A percentile compares a stretch with the other conserved stretches of the same genome.
phyloP scores from a whole-genome alignment of 2,329 filamentous ascomycete genomes.

The Hortaea werneckii region DNA sequence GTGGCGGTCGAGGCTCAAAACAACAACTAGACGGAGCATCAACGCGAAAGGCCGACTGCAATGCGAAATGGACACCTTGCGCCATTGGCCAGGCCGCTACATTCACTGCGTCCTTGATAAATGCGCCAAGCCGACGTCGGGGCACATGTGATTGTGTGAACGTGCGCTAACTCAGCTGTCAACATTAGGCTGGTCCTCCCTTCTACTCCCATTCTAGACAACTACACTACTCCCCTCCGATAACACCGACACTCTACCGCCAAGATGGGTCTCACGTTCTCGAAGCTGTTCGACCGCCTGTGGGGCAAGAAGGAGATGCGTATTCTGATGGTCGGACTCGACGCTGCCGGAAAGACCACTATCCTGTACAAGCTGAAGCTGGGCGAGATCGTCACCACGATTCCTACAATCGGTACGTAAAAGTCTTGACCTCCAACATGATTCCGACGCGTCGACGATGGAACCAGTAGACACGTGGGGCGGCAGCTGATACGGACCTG shows the following conservation, averaged over 20 bases:
- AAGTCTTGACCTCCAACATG: not conserved
- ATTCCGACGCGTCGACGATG: not conserved
- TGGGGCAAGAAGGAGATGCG: constrained; percentile 99
- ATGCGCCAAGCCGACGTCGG: too few species aligned
- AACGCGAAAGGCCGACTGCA: not conserved
- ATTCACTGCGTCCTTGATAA: not conserved
- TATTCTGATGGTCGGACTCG: constrained; percentile 92
- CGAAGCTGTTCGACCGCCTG: constrained; percentile 96
- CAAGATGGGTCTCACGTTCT: constrained; percentile 86
- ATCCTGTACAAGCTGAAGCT: constrained; percentile 99
- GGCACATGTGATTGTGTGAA: too few species aligned
- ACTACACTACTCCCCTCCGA: not conserved
- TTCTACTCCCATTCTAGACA: not conserved
- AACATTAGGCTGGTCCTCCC: constrained; percentile 2
- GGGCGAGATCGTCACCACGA: constrained; percentile 94
- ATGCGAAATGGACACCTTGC: constrained; percentile 5
- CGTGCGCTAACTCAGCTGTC: too few species aligned
- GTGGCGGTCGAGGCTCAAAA: not conserved
- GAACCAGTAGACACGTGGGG: too few species aligned
- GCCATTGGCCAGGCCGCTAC: constrained; percentile 2
- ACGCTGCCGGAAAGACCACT: constrained; percentile 97
- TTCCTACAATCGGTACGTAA: constrained; percentile 72
- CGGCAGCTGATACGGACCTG: constrained; percentile 1
- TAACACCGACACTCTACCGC: constrained; percentile 30
- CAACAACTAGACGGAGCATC: not conserved